Base-by-base conservation (phyloP, 345 rosid species). In the Salix koriyanagi region DNA sequence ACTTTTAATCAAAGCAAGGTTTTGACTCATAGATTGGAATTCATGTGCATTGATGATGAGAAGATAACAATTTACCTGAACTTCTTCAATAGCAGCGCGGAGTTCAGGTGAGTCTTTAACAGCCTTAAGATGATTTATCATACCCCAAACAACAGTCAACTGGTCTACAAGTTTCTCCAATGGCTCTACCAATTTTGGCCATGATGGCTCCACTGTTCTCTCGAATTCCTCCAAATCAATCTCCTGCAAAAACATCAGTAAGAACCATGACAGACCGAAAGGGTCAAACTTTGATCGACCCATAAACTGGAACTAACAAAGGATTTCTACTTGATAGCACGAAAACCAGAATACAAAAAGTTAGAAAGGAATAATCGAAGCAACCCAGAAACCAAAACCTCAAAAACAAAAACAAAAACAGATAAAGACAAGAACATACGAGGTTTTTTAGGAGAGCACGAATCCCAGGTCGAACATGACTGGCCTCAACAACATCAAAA, bases 181-280 rank as follows among this genome's bases (percentile, higher is more conserved):
- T n/a, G 97, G 97, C 84, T 91, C 97, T 83, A 91, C 96, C 79
- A 95, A 83, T 77, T 91, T 93, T 58, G 92, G 86, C 99, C 99
- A 95, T 3, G 97, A 80, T 0, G 97, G 94, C 80, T 91, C 93
- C 72, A 90, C 89, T 0, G 84, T 80, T 60, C 80, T 90, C 83
- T 93, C 97, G 73, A 91, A 72, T 76, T 88, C 86, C 80, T 91
- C 97, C 90, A 90, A 74, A 69, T 90, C 92, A 84, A 65, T 76
- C 81, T 91, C 97, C 99, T 95, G 67, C 76, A 72, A 15, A 69
- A 15, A 6, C 60, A 58, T 15, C 41, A 50, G 7, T 14, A 14
- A 50, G 16, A 6, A 44, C 46, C 52, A 72, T 42, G 46, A 77
- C 79, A 75, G 75, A 65, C 73, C 46, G 39, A 74, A 21, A 15